Base-by-base conservation (phyloP, 495 filamentous ascomycete species). In the Hyphodiscus hymeniophilus region DNA sequence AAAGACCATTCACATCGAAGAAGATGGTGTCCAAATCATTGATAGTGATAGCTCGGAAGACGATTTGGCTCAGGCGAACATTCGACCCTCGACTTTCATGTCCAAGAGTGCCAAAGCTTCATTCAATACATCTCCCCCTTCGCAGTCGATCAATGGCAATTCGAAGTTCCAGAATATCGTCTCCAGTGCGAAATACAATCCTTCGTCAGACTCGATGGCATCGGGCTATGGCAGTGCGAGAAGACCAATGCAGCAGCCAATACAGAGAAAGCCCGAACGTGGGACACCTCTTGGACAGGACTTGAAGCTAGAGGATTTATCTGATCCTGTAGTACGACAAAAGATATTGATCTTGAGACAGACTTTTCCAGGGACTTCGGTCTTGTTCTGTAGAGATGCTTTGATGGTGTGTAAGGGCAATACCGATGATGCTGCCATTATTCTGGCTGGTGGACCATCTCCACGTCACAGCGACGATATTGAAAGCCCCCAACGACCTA, bases 61-160 rank as follows among this genome's bases (percentile, higher is more conserved):
- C 13, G 55, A 51, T 8, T 20, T 22, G 17, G 15, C 12, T 2
- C 47, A 22, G 3, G 55, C 51, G 1, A 39, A 61, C 38, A 89
- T 94, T 53, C 79, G 79, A 43, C 85, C 87, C 7, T 75, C 83
- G 0, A 80, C 69, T 33, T 87, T 89, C 52, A 63, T 62, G 21
- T 28, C 46, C 31, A 48, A 30, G 28, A 52, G 42, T 44, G 26
- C 45, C n/a, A 32, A 49, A 26, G 48, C 18, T 28, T 55, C 52
- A 15, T 55, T 52, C 39, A 48, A 40, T 7, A 13, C 17, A 2
- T 38, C 26, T 5, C 4, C 23, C 0, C 15, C 12, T 21, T 24
- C 56, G 5, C 52, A 39, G 13, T 17, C 44, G 18, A n/a, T 34
- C 12, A 56, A 42, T 42, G 54, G 54, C 7, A 56, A 51, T 23